These are phyloP conservation scores for Agapanthus africanus DNA, from an alignment of 106 monocot species.

Conservation along the genomic window DNA sequence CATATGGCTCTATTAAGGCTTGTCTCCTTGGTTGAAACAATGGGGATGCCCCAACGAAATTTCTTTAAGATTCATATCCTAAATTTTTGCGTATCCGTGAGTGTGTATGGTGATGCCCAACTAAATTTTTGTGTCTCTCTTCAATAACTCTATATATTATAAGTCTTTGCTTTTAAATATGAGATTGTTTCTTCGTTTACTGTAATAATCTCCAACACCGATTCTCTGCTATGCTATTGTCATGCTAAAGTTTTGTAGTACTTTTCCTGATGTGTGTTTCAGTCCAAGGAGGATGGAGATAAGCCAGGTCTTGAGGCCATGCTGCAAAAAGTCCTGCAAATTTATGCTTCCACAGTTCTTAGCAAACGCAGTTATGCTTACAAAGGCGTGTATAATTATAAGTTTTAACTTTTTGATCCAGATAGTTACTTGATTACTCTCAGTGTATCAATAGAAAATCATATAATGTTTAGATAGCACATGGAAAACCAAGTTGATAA, in stretches of 20 bases:
- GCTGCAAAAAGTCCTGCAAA: slow-evolving; percentile 88
- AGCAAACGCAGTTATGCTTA: slow-evolving; percentile 79
- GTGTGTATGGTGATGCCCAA: too few species aligned
- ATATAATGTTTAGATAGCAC: neutral
- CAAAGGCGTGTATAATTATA: slow-evolving; percentile 51
- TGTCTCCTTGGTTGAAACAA: too few species aligned
- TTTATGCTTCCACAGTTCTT: slow-evolving; percentile 81
- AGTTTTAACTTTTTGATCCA: neutral
- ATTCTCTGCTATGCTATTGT: neutral
- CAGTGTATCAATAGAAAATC: neutral
- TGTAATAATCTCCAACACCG: neutral
- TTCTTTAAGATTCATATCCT: too few species aligned
- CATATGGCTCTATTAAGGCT: too few species aligned
- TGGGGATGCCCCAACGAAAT: too few species aligned
- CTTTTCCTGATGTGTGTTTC: slow-evolving; percentile 5
- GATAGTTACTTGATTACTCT: neutral
- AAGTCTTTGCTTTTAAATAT: neutral
- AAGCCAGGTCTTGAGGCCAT: slow-evolving; percentile 94
- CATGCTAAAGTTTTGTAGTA: neutral
- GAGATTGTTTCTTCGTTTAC: neutral
- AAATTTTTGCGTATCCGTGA: too few species aligned
- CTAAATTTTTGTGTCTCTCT: too few species aligned
- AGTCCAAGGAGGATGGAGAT: slow-evolving; percentile 93
- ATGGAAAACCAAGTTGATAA: too few species aligned
- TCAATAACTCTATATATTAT: too few species aligned